Conservation (phyloP, 2,329 filamentous ascomycete genomes). For the Penicillium sp. region DNA sequence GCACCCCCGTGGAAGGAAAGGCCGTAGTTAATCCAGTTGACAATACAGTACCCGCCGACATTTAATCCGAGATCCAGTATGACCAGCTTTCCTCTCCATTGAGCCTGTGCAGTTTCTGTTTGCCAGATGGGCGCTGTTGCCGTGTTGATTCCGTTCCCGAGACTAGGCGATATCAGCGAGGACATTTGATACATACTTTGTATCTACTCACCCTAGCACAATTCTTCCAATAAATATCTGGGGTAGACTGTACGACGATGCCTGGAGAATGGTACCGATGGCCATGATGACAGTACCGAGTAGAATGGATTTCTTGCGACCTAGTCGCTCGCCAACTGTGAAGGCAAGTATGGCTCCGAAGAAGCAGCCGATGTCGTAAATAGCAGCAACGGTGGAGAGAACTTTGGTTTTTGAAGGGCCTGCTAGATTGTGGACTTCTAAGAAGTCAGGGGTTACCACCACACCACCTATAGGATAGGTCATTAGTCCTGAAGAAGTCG, state of each 20-base stretch:
- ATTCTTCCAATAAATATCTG: slow-evolving; percentile 58
- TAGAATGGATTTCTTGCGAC: slow-evolving; percentile 52
- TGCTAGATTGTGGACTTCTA: slow-evolving; percentile 50
- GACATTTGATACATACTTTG: slow-evolving; percentile 26
- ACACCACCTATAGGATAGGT: slow-evolving; percentile 48
- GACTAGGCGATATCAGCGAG: background rate
- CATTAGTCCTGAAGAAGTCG: background rate
- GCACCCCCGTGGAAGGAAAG: slow-evolving; percentile 51
- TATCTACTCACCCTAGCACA: slow-evolving; percentile 42
- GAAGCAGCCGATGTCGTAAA: slow-evolving; percentile 65
- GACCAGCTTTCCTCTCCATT: slow-evolving; percentile 52
- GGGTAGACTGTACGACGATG: slow-evolving; percentile 48
- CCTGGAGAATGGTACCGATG: slow-evolving; percentile 54
- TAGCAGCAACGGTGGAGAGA: slow-evolving; percentile 45
- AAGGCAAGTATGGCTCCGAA: slow-evolving; percentile 56
- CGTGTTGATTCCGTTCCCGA: slow-evolving; percentile 49
- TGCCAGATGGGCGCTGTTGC: slow-evolving; percentile 57
- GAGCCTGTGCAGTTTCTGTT: slow-evolving; percentile 52
- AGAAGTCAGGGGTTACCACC: slow-evolving; percentile 57
- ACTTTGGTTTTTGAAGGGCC: slow-evolving; percentile 34
- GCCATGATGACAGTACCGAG: slow-evolving; percentile 54
- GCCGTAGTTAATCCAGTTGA: slow-evolving; percentile 58
- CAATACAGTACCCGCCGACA: slow-evolving; percentile 54
- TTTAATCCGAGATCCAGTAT: slow-evolving; percentile 53
- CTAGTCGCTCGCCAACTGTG: slow-evolving; percentile 50